Conservation (phyloP, 805 yeast species). For the Jamesozyma rosinii region DNA sequence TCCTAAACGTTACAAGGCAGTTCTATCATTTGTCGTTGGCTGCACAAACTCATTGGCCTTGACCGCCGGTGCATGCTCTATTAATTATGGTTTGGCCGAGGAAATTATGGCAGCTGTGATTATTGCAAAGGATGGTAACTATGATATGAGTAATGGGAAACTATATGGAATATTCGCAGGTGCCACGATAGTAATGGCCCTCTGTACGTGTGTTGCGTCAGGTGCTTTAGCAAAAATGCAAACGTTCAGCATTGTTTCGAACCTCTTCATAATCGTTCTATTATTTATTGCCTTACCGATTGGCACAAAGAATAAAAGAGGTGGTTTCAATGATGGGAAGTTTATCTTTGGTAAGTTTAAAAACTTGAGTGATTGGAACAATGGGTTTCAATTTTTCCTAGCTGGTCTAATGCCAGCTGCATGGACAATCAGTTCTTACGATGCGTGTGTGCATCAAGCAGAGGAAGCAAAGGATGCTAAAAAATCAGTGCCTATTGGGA, state of each 20-base stretch:
- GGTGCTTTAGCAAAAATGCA: slow-evolving; percentile 50
- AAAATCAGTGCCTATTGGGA: slow-evolving; percentile 55
- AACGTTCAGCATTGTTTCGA: slow-evolving; percentile 46
- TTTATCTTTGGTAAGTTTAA: slow-evolving; percentile 48
- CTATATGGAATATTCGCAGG: slow-evolving; percentile 61
- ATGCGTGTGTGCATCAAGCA: slow-evolving; percentile 62
- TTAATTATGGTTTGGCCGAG: slow-evolving; percentile 61
- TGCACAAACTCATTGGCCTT: slow-evolving; percentile 59
- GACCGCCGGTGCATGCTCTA: slow-evolving; percentile 56
- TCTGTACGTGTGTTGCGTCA: slow-evolving; percentile 49
- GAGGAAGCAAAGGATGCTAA: slow-evolving; percentile 59
- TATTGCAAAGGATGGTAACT: slow-evolving; percentile 45
- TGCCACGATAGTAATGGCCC: slow-evolving; percentile 43
- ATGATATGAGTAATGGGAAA: slow-evolving; percentile 43
- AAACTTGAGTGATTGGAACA: slow-evolving; percentile 46
- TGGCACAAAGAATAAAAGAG: slow-evolving; percentile 37
- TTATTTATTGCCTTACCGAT: slow-evolving; percentile 58
- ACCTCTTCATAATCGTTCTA: slow-evolving; percentile 43
- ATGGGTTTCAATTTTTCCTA: slow-evolving; percentile 48
- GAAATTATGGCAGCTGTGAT: slow-evolving; percentile 52
- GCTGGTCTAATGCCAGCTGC: slow-evolving; percentile 54
- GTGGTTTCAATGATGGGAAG: slow-evolving; percentile 38
- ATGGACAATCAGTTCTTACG: slow-evolving; percentile 71
- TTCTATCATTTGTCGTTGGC: slow-evolving; percentile 55
- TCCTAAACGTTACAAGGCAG: slow-evolving; percentile 43